Evolutionary conservation across 495 filamentous ascomycete genomes (phyloP), one percentile per base, ranked within the genome.

Genomic region (Daldinia decipiens): DNA sequence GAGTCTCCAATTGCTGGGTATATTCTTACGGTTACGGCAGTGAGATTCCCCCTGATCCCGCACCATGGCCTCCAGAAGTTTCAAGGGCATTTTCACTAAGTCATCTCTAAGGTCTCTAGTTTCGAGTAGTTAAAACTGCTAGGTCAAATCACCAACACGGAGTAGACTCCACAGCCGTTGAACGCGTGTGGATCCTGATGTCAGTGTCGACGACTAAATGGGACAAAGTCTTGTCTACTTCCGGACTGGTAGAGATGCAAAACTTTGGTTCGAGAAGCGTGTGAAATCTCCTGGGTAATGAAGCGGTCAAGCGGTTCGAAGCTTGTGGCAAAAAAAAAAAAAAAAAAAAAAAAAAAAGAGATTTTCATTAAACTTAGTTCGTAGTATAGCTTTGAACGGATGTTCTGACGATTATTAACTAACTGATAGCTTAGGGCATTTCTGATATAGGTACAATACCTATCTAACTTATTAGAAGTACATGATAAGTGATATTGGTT

Each of bases 261-360:
- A 55, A 68, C 40, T 69, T 62, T 69, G 70, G 70, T 73, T 73
- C 70, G 51, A 65, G 61, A 69, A 39, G 65, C 34, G 51, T 43
- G 40, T 39, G 54, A 54, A 26, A 11, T 57, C 34, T 59, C 32
- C 57, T 53, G 24, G 56, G 54, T 26, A 19, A 68, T 39, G 32
- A 59, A 74, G 71, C 71, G 71, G 71, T 74, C 70, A 73, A 59
- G 70, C 34, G 17, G 39, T 56, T 27, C 13, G n/a, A 29, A 68
- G 40, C 32, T 45, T 38, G 45, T 40, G 39, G 54, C 47, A 61
- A 57, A 56, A 56, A 53, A 24, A 45, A 45, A 34, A 38, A 19
- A 54, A 24, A n/a, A n/a, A 61, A 57, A 56, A 56, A 53, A 24
- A 45, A 45, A 34, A 38, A 19, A 54, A 24, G n/a, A n/a, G n/a